Percentiles rank a stretch among this genome's conserved stretches.
phyloP scores from a whole-genome alignment of 2,329 filamentous ascomycete genomes.

The Nemania diffusa region DNA sequence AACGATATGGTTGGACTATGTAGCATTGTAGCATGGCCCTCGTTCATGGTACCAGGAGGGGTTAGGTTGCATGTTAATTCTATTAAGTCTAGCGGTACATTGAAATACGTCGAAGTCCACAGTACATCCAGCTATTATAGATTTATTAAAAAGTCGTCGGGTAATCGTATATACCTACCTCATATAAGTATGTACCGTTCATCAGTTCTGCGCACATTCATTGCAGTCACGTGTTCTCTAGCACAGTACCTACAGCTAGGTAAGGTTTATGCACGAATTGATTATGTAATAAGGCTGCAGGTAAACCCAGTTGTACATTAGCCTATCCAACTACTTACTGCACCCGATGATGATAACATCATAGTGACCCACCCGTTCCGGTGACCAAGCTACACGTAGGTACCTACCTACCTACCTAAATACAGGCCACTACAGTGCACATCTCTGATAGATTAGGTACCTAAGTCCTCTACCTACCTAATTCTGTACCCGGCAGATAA shows the following conservation, averaged over 20 bases:
- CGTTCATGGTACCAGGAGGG: neutral
- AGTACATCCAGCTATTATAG: neutral
- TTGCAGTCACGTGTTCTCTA: too few species aligned
- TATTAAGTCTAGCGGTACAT: neutral
- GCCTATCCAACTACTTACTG: constrained; percentile 1
- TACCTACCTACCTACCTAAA: too few species aligned
- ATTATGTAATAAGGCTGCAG: neutral
- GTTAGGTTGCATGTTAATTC: neutral
- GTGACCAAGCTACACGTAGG: constrained; percentile 4
- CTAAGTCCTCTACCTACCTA: neutral
- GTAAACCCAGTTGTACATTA: neutral
- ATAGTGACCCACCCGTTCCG: constrained; percentile 14
- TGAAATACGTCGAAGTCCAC: neutral
- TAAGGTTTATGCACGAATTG: neutral
- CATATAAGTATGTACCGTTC: too few species aligned
- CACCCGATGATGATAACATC: constrained; percentile 30
- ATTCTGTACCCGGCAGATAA: neutral
- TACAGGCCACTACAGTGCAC: too few species aligned
- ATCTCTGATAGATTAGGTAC: neutral
- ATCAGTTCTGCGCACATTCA: too few species aligned
- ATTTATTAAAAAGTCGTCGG: neutral
- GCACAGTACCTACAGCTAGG: too few species aligned
- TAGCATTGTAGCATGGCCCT: neutral
- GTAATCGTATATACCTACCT: neutral
- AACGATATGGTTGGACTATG: neutral